Conservation (phyloP, 768 basidiomycete species). For the Kwoniella bestiolae region DNA sequence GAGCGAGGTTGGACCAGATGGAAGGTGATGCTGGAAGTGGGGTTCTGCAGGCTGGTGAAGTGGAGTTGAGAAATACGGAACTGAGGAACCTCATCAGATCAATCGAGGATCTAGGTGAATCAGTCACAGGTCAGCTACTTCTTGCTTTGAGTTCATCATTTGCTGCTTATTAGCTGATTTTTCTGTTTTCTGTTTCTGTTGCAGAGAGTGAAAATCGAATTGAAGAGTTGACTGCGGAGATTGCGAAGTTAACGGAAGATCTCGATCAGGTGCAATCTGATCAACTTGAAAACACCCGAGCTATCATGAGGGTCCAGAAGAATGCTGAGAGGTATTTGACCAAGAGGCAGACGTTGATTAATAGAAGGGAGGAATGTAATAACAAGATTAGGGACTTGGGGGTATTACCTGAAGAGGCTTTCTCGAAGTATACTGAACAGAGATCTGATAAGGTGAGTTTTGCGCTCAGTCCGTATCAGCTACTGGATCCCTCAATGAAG, state of each 20-base stretch:
- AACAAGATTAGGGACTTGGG: constrained; percentile 95
- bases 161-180: not conserved
- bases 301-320: constrained; percentile 90
- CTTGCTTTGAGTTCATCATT: not conserved
- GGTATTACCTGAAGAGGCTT: constrained; percentile 95
- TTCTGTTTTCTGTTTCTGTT: constrained; percentile 36
- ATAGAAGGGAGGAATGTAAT: constrained; percentile 90
- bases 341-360: constrained; percentile 81
- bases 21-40: constrained; percentile 64
- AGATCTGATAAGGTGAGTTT: constrained; percentile 58
- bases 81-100: constrained; percentile 69
- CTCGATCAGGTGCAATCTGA: constrained; percentile 79
- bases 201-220: constrained; percentile 61
- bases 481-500: not conserved
- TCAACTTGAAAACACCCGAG: constrained; percentile 83
- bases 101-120: constrained; percentile 65
- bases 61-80: constrained; percentile 65
- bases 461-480: constrained; percentile 3
- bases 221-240: constrained; percentile 66
- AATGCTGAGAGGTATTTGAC: constrained; percentile 91
- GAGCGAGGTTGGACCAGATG: constrained; percentile 75
- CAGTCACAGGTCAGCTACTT: constrained; percentile 63
- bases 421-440: constrained; percentile 87
- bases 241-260: constrained; percentile 54
- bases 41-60: constrained; percentile 65